Conservation (phyloP, 805 yeast species). For the Cyberlindnera maritima region DNA sequence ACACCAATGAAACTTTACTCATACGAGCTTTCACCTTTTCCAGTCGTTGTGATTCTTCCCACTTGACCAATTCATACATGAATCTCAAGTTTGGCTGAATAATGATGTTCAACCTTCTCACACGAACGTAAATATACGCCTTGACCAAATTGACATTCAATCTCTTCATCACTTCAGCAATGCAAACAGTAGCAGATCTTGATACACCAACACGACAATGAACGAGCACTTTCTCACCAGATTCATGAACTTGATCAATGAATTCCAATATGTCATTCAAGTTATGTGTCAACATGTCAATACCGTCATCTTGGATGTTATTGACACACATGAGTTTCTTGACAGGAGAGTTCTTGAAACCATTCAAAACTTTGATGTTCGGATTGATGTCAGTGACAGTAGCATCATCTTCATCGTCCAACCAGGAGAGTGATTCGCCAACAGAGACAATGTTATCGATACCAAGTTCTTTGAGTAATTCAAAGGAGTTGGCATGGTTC, state of each 20-base stretch:
- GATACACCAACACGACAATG: constrained; percentile 97
- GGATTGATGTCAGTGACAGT: constrained; percentile 19
- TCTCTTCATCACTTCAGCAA: constrained; percentile 90
- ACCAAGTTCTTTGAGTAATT: constrained; percentile 59
- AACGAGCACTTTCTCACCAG: constrained; percentile 58
- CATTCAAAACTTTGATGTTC: constrained; percentile 20
- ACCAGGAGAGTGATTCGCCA: constrained; percentile 78
- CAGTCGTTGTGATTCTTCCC: constrained; percentile 40
- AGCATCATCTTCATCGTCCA: constrained; percentile 26
- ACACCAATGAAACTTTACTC: not conserved
- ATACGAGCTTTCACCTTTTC: constrained; percentile 7
- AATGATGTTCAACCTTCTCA: constrained; percentile 82
- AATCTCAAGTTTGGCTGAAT: constrained; percentile 92
- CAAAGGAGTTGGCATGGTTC: constrained; percentile 72
- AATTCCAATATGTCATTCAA: constrained; percentile 63
- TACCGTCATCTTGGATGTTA: constrained; percentile 87
- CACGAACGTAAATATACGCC: constrained; percentile 88
- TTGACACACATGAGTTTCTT: constrained; percentile 50
- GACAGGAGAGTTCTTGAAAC: constrained; percentile 23
- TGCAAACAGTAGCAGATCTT: constrained; percentile 91
- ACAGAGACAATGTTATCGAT: constrained; percentile 79
- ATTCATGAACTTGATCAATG: constrained; percentile 51
- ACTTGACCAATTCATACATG: constrained; percentile 83
- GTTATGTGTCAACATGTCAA: constrained; percentile 65
- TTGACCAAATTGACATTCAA: constrained; percentile 62